These are phyloP conservation scores for Leucoagaricus sp. DNA, from an alignment of 1,284 basidiomycete genomes.

Conservation along the genomic window DNA sequence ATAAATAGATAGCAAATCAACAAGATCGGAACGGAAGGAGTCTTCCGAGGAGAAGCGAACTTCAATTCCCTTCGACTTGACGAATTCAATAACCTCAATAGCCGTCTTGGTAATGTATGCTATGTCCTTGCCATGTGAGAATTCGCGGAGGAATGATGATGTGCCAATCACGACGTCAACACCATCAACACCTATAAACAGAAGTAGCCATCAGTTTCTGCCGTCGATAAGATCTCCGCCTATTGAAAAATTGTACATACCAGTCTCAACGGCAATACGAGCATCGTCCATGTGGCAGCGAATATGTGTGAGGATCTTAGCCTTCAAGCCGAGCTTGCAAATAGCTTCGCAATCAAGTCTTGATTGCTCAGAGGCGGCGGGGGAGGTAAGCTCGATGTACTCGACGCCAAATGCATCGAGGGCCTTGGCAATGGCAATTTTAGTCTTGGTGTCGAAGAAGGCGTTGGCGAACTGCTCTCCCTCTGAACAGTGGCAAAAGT, in stretches of 20 bases:
- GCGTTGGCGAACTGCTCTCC: slow-evolving; percentile 99
- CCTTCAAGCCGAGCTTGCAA: slow-evolving; percentile 97
- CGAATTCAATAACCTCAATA: slow-evolving; percentile 98
- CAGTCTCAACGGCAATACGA: slow-evolving; percentile 97
- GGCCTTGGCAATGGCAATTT: slow-evolving; percentile 98
- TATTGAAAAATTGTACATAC: slow-evolving; percentile 41
- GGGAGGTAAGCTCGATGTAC: slow-evolving; percentile 99
- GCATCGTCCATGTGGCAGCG: slow-evolving; percentile 99
- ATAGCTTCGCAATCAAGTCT: slow-evolving; percentile 96
- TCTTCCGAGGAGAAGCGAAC: slow-evolving; percentile 99
- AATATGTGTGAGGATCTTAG: slow-evolving; percentile 98
- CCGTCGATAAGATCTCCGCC: slow-evolving; percentile 4
- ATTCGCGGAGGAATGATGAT: slow-evolving; percentile 98
- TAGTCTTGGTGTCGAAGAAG: slow-evolving; percentile 99
- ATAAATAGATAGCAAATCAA: slow-evolving; percentile 98
- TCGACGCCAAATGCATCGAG: slow-evolving; percentile 98
- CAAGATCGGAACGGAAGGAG: slow-evolving; percentile 99
- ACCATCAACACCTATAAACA: slow-evolving; percentile 84
- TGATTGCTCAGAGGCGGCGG: slow-evolving; percentile 97
- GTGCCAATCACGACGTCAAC: slow-evolving; percentile 99
- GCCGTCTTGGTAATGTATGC: slow-evolving; percentile 99
- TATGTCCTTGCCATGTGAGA: slow-evolving; percentile 99
- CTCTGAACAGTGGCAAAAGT: slow-evolving; percentile 53
- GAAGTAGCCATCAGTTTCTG: slow-evolving; percentile 8
- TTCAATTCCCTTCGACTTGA: slow-evolving; percentile 99